Percentiles rank a stretch among this genome's conserved stretches.
Evolutionary conservation across 495 filamentous ascomycete species (phyloP).

Genomic region (Neurospora cerealis): DNA sequence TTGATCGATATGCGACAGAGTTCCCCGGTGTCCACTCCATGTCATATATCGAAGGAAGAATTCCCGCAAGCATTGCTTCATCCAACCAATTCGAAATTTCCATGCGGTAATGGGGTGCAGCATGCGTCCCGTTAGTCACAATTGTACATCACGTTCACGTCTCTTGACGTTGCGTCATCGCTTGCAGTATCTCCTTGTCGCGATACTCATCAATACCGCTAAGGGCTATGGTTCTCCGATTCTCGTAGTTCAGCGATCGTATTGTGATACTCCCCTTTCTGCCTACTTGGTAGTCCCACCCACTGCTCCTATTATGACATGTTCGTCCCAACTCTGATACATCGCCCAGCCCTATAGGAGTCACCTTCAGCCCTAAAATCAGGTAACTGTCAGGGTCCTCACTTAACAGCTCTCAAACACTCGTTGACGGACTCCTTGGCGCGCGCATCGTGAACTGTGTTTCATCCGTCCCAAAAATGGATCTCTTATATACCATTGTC

Average conservation of each 20-base stretch:
- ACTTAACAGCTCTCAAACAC: neutral
- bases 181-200: neutral
- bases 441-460: neutral
- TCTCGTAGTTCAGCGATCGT: neutral
- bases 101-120: too few species aligned
- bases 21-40: too few species aligned
- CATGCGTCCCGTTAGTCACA: neutral
- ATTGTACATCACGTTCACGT: neutral
- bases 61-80: neutral
- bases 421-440: neutral
- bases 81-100: too few species aligned
- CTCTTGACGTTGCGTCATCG: neutral
- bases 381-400: neutral
- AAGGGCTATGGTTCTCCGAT: neutral
- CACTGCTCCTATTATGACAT: neutral
- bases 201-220: neutral
- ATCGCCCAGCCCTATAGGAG: neutral
- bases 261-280: neutral
- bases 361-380: neutral
- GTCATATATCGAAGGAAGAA: neutral
- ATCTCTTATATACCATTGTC: neutral
- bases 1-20: neutral
- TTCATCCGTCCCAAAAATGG: neutral
- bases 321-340: neutral
- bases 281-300: neutral